Base-by-base conservation (phyloP, 148 eudicot genomes). In the Nepenthes gracilis region DNA sequence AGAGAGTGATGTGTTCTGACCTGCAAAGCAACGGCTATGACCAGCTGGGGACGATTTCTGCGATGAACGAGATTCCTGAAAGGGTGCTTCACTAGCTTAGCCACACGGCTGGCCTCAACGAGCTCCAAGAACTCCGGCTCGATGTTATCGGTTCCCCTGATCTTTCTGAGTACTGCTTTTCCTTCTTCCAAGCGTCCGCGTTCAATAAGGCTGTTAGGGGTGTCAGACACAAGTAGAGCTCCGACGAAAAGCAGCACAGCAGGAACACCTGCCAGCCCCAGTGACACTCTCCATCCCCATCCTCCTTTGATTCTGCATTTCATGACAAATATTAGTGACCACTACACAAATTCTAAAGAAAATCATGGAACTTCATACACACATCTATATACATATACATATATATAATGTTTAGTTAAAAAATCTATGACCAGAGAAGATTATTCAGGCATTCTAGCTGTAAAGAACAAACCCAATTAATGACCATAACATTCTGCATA, bases 231-330 rank as follows among this genome's bases (percentile, higher is more conserved):
- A 0, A 93, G 5, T 1, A 93, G 57, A 3, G 99, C 76, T 33
- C 96, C 96, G 15, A 93, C 5, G 37, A 91, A 86, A 0, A 93
- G 81, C 9, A 93, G 70, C 5, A 56, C 12, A 0, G 96, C 99
- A 2, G 99, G 99, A 57, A 93, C 38, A 6, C 87, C 99, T 0
- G 96, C 99, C 35, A 88, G 56, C 36, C 95, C 99, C 9, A 93
- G 58, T 6, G 96, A 88, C 2, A 93, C 43, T 63, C 99, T 82
- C 99, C 99, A 93, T 32, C 99, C 99, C 83, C 86, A 86, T 67
- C 87, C 96, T 47, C 88, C 96, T 48, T 78, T 55, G 59, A 93
- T 93, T 59, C 96, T 93, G 73, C 52, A 48, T 36, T 8, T 51
- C 23, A 23, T 23, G 23, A 23, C 23, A 23, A 23, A 23, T 23